Evolutionary conservation across 176 grass and related monocot species (phyloP).

Genomic region (Sorghum bicolor): Sorghum_bicolor_NCBIv3 NC_012877.2:60521001-60521500

Average conservation of each 20-base stretch:
- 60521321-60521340: neutral
- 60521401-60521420: neutral
- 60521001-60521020: neutral
- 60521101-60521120: neutral
- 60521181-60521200: neutral
- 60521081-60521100: neutral
- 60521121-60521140: constrained; percentile 4
- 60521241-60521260: neutral
- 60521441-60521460: neutral
- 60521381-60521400: neutral
- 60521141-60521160: constrained; percentile 7
- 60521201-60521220: neutral
- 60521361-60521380: neutral
- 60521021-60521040: constrained; percentile 1
- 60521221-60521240: neutral
- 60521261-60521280: neutral
- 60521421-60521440: neutral
- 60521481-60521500: neutral
- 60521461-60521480: neutral
- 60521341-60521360: neutral
- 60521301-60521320: neutral
- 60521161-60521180: neutral
- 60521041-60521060: neutral
- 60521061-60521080: neutral
- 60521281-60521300: neutral